Evolutionary conservation across 768 basidiomycete species (phyloP).

Genomic region (Pulveroboletus sp.): DNA sequence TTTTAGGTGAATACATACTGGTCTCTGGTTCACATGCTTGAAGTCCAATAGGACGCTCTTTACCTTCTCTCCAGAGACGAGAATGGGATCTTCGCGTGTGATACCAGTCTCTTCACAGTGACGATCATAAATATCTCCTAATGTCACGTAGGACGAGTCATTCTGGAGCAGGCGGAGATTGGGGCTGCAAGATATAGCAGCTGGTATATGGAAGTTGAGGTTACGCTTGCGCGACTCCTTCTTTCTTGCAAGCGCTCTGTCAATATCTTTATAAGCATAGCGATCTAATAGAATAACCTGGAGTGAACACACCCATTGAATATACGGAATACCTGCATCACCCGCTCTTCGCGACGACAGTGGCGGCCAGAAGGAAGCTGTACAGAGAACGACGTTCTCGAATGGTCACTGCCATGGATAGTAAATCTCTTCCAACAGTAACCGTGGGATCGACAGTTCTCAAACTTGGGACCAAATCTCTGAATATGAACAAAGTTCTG

Average conservation of each 20-base stretch:
- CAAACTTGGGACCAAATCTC: slow-evolving; percentile 87
- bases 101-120: slow-evolving; percentile 76
- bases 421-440: slow-evolving; percentile 88
- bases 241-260: slow-evolving; percentile 77
- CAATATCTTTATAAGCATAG: slow-evolving; percentile 2
- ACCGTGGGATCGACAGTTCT: slow-evolving; percentile 84
- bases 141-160: slow-evolving; percentile 85
- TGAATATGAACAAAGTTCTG: slow-evolving; percentile 88
- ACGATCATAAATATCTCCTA: slow-evolving; percentile 93
- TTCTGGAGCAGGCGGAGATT: slow-evolving; percentile 84
- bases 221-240: slow-evolving; percentile 94
- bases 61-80: slow-evolving; percentile 83
- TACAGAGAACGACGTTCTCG: slow-evolving; percentile 85
- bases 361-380: slow-evolving; percentile 85
- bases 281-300: not conserved
- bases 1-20: slow-evolving; percentile 26
- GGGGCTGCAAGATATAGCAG: slow-evolving; percentile 80
- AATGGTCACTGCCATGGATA: slow-evolving; percentile 87
- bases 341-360: slow-evolving; percentile 87
- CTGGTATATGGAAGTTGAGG: slow-evolving; percentile 87
- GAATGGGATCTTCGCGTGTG: slow-evolving; percentile 82
- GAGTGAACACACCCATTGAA: slow-evolving; percentile 73
- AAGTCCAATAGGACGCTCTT: slow-evolving; percentile 64
- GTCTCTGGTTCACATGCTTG: slow-evolving; percentile 44
- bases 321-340: slow-evolving; percentile 90